Conservation (phyloP, 2,329 filamentous ascomycete species). For the Penicillium sp. region DNA sequence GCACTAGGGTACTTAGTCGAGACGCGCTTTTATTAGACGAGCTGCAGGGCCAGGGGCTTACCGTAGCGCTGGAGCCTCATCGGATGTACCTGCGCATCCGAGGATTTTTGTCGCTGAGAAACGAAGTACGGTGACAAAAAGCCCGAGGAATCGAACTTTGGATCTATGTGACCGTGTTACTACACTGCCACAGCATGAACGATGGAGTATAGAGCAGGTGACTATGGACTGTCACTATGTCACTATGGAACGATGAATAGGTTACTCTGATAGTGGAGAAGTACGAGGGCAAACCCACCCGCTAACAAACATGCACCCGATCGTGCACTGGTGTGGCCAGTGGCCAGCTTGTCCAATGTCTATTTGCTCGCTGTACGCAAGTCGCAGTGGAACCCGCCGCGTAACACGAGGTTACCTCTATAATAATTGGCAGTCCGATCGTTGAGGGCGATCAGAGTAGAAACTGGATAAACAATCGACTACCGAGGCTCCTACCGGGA, state of each 20-base stretch:
- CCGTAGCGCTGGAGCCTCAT: not conserved
- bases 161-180: not conserved
- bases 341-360: too few species aligned
- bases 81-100: not conserved
- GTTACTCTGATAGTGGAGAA: not conserved
- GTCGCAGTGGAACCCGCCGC: not conserved
- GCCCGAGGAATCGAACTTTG: not conserved
- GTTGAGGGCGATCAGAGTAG: too few species aligned
- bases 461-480: too few species aligned
- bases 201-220: too few species aligned
- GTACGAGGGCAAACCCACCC: not conserved
- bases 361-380: not conserved
- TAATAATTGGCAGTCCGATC: not conserved
- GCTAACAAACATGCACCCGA: not conserved
- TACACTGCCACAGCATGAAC: too few species aligned
- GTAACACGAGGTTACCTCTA: not conserved
- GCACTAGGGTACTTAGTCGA: too few species aligned
- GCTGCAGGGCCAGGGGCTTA: not conserved
- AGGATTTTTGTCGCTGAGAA: not conserved
- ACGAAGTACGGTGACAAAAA: not conserved
- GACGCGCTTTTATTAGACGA: not conserved
- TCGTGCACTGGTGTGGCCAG: not conserved
- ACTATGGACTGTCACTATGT: too few species aligned
- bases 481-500: not conserved
- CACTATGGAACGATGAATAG: not conserved